Percentiles rank a stretch among this genome's conserved stretches.
phyloP scores from a whole-genome alignment of 768 basidiomycete genomes.

The Boletus vinaceobasis region DNA sequence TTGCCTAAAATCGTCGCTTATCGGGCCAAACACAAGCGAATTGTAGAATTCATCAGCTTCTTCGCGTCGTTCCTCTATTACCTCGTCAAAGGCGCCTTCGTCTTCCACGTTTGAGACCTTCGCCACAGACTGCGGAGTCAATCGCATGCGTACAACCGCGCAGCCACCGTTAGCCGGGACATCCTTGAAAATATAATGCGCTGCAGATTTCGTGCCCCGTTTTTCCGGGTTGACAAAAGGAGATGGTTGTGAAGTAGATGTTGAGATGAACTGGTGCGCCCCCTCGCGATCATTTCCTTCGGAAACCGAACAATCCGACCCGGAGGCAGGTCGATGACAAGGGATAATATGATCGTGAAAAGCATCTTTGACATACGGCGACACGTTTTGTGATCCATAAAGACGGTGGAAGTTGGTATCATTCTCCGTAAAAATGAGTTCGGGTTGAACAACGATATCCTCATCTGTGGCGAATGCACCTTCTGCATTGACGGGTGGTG shows the following conservation, averaged over 20 bases:
- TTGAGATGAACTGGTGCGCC: neutral
- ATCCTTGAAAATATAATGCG: conserved; percentile 82
- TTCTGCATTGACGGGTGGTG: conserved; percentile 78
- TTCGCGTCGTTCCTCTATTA: conserved; percentile 82
- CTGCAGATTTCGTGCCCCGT: conserved; percentile 88
- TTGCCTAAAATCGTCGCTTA: conserved; percentile 90
- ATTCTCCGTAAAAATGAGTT: conserved; percentile 93
- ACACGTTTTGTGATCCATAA: conserved; percentile 83
- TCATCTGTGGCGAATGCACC: conserved; percentile 65
- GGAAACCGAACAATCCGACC: conserved; percentile 26
- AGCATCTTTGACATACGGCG: conserved; percentile 88
- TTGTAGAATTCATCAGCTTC: conserved; percentile 98
- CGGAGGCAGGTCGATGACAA: conserved; percentile 62
- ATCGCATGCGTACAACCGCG: conserved; percentile 89
- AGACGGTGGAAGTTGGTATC: conserved; percentile 93
- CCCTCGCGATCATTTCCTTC: neutral
- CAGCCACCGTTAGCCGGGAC: conserved; percentile 93
- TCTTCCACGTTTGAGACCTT: conserved; percentile 81
- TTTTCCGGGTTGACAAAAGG: conserved; percentile 81
- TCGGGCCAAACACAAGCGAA: conserved; percentile 72
- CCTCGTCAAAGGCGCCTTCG: conserved; percentile 84
- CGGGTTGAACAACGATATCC: conserved; percentile 61
- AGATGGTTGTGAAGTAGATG: neutral
- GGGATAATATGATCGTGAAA: conserved; percentile 98
- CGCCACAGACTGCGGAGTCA: conserved; percentile 74